Percentiles rank a stretch among this genome's conserved stretches.
Evolutionary conservation across 257 asterid species (phyloP).

Genomic region (Solanum pimpinellifolium): DNA sequence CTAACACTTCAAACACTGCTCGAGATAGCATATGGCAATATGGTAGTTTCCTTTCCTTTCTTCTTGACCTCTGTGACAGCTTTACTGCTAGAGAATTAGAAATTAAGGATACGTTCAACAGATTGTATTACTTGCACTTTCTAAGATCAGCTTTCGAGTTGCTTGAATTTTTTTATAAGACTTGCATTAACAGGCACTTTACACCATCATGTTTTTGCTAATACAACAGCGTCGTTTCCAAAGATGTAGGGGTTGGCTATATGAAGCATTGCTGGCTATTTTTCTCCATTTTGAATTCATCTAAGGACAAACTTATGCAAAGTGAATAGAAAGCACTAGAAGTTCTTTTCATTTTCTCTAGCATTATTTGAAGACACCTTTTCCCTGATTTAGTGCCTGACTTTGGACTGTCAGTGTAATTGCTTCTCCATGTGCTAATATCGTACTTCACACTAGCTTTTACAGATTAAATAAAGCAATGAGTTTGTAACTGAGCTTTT

Average conservation of each 20-base stretch:
- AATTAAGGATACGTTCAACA: background rate
- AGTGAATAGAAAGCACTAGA: background rate
- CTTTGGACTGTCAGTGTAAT: background rate
- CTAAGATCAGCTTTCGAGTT: background rate
- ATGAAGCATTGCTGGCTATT: background rate
- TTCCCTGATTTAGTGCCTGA: background rate
- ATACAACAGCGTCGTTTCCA: background rate
- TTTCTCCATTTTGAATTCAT: background rate
- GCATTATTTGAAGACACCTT: background rate
- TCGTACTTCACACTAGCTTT: background rate
- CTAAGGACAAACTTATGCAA: background rate
- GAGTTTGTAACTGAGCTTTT: background rate
- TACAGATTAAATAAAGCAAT: background rate
- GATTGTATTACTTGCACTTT: background rate
- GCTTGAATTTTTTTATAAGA: background rate
- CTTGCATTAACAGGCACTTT: background rate
- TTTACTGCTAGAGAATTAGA: background rate
- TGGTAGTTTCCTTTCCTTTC: conserved; percentile 23
- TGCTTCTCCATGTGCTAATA: background rate
- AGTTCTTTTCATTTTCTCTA: background rate
- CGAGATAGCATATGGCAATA: conserved; percentile 43
- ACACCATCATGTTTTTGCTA: background rate
- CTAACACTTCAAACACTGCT: conserved; percentile 24
- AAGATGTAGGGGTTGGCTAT: background rate
- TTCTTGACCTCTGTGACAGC: background rate